Percentiles rank a stretch among this genome's conserved stretches.
Conservation (phyloP, 345 rosid genomes). For the Populus deltoides region DNA sequence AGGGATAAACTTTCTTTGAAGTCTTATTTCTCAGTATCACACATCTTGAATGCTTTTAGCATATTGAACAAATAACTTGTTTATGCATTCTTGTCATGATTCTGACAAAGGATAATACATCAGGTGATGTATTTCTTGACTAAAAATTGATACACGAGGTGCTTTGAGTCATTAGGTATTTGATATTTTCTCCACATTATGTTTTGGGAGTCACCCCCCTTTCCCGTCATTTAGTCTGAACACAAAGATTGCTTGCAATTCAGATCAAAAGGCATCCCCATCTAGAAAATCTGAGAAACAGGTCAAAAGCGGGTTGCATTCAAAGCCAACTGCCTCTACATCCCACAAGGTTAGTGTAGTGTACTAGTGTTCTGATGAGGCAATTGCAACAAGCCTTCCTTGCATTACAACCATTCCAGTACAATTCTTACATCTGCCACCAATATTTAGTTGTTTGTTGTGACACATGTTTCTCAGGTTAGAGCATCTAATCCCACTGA, state of each 20-base stretch:
- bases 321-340: conserved; percentile 34
- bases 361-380: background rate
- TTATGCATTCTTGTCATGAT: background rate
- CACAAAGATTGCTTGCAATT: conserved; percentile 30
- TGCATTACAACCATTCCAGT: background rate
- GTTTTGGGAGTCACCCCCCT: no score
- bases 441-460: conserved; percentile 4
- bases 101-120: no score
- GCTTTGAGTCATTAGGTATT: background rate
- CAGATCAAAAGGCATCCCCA: conserved; percentile 37
- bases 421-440: background rate
- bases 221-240: conserved; percentile 21
- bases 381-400: background rate
- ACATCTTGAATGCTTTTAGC: background rate
- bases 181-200: background rate
- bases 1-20: background rate
- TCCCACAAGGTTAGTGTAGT: conserved; percentile 46
- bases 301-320: conserved; percentile 41
- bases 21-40: no score
- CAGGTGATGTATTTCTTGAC: background rate
- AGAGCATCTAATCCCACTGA: conserved; percentile 28
- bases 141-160: background rate
- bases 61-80: background rate
- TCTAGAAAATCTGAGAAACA: conserved; percentile 42
- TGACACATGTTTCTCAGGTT: conserved; percentile 36